Conservation (phyloP, 768 basidiomycete species). For the Psilocybe azurescens region DNA sequence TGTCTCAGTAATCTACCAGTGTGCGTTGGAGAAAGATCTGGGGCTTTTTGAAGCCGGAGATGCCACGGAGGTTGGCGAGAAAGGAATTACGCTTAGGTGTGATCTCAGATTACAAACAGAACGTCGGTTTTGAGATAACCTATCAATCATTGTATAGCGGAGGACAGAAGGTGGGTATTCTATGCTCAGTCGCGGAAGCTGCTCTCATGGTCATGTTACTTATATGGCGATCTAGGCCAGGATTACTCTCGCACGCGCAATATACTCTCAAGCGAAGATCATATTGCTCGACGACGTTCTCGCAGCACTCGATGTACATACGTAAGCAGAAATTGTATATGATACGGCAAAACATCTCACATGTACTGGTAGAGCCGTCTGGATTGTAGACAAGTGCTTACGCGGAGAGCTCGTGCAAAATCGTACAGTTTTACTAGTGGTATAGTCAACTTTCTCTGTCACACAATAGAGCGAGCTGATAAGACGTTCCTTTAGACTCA, state of each 20-base stretch:
- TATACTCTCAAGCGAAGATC: conserved; percentile 59
- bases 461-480: not conserved
- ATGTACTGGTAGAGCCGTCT: conserved; percentile 71
- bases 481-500: conserved; percentile 36
- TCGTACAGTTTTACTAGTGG: conserved; percentile 83
- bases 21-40: conserved; percentile 74
- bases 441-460: conserved; percentile 27
- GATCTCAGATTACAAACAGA: no score
- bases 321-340: conserved; percentile 15
- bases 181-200: not conserved
- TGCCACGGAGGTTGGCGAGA: conserved; percentile 71
- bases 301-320: conserved; percentile 59
- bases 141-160: conserved; percentile 31
- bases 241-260: conserved; percentile 50
- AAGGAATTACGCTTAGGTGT: conserved; percentile 55
- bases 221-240: conserved; percentile 42
- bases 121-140: not conserved
- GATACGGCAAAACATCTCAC: not conserved
- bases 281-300: conserved; percentile 78
- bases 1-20: conserved; percentile 63
- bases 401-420: conserved; percentile 73
- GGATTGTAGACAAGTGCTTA: conserved; percentile 81
- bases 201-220: not conserved
- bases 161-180: conserved; percentile 42
- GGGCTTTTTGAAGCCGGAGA: conserved; percentile 70